Evolutionary conservation across 495 filamentous ascomycete species (phyloP).

Genomic region (Xylaria scruposa): DNA sequence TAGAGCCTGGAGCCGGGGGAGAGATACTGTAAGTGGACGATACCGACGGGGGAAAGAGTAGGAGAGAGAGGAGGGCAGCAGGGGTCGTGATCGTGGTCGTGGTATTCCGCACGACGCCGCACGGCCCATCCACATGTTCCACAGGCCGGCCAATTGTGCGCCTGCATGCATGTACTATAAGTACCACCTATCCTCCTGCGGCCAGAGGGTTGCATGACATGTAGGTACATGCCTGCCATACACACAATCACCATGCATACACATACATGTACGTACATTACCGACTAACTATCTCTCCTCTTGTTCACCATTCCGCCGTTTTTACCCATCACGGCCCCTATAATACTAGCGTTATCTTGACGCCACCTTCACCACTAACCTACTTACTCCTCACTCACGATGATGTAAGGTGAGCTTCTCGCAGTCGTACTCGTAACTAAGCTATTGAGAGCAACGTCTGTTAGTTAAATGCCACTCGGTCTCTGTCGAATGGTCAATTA

Average conservation of each 20-base stretch:
- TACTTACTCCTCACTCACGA: conserved; percentile 2
- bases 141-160: conserved; percentile 25
- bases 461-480: not conserved
- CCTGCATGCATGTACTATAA: conserved; percentile 20
- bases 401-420: conserved; percentile 9
- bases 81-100: not conserved
- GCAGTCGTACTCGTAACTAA: conserved; percentile 8
- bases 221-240: conserved; percentile 26
- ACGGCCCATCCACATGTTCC: conserved; percentile 27
- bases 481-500: conserved; percentile 2
- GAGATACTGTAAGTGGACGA: conserved; percentile 9
- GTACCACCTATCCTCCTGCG: conserved; percentile 19
- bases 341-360: not conserved
- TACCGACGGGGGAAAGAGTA: conserved; percentile 4
- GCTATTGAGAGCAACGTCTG: not conserved
- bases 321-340: conserved; percentile 5
- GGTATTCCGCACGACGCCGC: conserved; percentile 25
- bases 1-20: conserved; percentile 3
- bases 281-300: conserved; percentile 16
- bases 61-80: not conserved
- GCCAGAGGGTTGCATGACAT: conserved; percentile 26
- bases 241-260: conserved; percentile 24
- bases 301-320: conserved; percentile 12
- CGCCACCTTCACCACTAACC: not conserved
- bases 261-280: conserved; percentile 11